Percentiles rank a stretch among this genome's conserved stretches.
Conservation (phyloP, 192 early-diverging fungal genomes). For the Tieghemiomyces parasiticus region DNA sequence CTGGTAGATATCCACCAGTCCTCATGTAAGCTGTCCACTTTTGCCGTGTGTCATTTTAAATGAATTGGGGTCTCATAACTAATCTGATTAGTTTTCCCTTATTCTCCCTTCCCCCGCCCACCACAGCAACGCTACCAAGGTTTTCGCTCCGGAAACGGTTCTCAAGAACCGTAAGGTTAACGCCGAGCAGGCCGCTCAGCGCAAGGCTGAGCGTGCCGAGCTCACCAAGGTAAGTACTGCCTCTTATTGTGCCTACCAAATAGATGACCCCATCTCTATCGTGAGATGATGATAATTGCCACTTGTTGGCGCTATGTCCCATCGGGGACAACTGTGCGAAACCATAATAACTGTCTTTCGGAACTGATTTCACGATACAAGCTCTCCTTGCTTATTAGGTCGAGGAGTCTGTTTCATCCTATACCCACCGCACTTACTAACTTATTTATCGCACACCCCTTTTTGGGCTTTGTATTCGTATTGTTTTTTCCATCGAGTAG, state of each 20-base stretch:
- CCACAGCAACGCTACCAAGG: no score
- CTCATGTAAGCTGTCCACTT: no score
- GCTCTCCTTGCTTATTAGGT: neutral
- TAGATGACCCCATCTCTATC: slow-evolving; percentile 22
- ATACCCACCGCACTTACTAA: slow-evolving; percentile 6
- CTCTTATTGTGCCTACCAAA: neutral
- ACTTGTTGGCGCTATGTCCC: slow-evolving; percentile 17
- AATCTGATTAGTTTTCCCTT: no score
- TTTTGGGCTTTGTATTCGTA: neutral
- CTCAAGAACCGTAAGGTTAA: slow-evolving; percentile 73
- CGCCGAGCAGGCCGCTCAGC: slow-evolving; percentile 52
- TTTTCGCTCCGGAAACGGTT: slow-evolving; percentile 73
- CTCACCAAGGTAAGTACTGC: slow-evolving; percentile 23
- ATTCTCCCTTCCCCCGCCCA: no score
- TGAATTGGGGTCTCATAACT: no score
- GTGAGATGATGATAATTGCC: slow-evolving; percentile 32
- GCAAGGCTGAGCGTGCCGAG: slow-evolving; percentile 33
- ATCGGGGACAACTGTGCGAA: slow-evolving; percentile 18
- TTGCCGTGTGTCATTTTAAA: no score
- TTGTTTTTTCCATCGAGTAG: slow-evolving; percentile 17
- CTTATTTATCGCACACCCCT: neutral
- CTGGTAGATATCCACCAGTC: no score
- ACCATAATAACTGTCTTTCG: slow-evolving; percentile 60
- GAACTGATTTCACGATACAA: slow-evolving; percentile 60
- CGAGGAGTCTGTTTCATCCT: neutral